Evolutionary conservation across 2,329 filamentous ascomycete genomes (phyloP), one percentile per base, ranked within the genome.

Genomic region (Stylonectria norvegica): DNA sequence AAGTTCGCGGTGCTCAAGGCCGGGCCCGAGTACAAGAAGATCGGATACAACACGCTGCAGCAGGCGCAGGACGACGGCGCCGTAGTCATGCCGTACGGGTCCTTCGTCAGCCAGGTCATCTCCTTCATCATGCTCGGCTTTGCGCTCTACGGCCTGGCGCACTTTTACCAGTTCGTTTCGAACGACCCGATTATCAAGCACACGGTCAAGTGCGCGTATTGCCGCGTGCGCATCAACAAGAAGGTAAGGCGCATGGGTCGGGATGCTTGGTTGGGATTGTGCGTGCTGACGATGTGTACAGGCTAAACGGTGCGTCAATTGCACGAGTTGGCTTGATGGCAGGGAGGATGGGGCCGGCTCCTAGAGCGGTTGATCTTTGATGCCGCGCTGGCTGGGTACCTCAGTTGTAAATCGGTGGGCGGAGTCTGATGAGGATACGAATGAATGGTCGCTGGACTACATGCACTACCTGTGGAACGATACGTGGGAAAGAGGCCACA

Each of bases 61-160:
- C 80, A 85, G 56, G 85, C 85, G 2, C 72, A 82, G 45, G 75
- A 79, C 4, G 85, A 89, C 49, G 85, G 84, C 2, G 85, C 85
- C 2, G 76, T 88, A 1, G 76, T 88, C 15, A 71, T 87, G 68
- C 81, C 83, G 1, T 88, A 85, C 48, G 85, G 84, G 73, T 63
- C 69, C 1, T 87, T 86, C 47, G 48, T 85, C 34, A 80, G 81
- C 54, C 79, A 82, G 39, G 52, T 82, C 2, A 68, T 87, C 38
- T 79, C 82, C 39, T 88, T 89, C 47, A 29, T 81, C 17, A 76
- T 80, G 38, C 69, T 88, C 4, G 85, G 83, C 3, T 34, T 86
- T 12, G 74, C 78, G 10, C 66, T 88, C 8, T 89, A 86, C 57
- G 64, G 70, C 0, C 69, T 88, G 19, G 83, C 82, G 1, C 71